Base-by-base conservation (phyloP, 768 basidiomycete genomes). In the Amanita rubescens region DNA sequence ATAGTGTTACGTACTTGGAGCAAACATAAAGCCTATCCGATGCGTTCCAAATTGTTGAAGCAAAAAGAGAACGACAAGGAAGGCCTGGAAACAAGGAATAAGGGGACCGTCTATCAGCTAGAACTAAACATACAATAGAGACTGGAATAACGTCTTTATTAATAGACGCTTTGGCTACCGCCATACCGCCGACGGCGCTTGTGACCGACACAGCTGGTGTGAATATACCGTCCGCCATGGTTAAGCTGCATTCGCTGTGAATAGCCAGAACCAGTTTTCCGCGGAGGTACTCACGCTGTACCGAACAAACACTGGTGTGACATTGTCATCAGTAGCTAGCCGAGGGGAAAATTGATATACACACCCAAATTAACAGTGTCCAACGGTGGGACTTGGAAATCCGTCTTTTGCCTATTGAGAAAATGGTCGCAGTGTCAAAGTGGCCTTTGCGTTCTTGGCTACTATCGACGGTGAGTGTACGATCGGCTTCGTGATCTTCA, bases 141-240 rank as follows among this genome's bases (percentile, higher is more conserved):
- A 88, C 81, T 11, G 75, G 70, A n/a, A 74, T 70, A 38, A 85
- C 72, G 37, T 79, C 67, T 9, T 65, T 56, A 1, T 59, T 49
- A 7, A 85, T 75, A 2, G 68, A 69, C 0, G 78, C 71, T 41
- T 78, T 77, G 8, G 81, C 82, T 12, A 85, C 77, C 0, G 74
- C 81, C 55, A 87, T 82, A n/a, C 86, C 85, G 14, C 71, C 78
- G 2, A 87, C 82, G 4, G 84, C 84, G 35, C 79, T 81, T 0
- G 81, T 82, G 7, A 87, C 80, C 0, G 82, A 83, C 5, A 87
- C 84, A 5, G 85, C 83, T 3, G 84, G 82, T 0, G 84, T 85
- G 33, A 87, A 74, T 19, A 84, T 68, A 32, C 85, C 85, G 56
- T 87, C 85, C 0, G 83, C 79, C 69, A 87, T 75, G 0, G 84